A percentile compares a stretch with the other conserved stretches of the same genome.
These are phyloP conservation scores for Trichophyton mentagrophytes DNA, from an alignment of 2,329 filamentous ascomycete species.

Conservation along the genomic window DNA sequence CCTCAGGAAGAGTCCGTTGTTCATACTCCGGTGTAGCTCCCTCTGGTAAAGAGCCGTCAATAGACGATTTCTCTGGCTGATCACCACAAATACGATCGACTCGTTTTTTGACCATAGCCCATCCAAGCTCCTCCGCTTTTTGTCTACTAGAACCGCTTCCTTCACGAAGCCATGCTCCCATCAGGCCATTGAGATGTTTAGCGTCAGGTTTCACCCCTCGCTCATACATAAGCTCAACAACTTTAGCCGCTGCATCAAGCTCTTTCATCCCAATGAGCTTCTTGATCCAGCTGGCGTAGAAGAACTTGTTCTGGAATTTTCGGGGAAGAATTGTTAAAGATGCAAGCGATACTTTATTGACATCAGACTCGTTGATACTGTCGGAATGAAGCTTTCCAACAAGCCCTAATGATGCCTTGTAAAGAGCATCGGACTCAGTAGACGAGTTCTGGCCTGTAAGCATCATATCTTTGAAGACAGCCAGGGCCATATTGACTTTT, in stretches of 20 bases:
- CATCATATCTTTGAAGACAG: constrained; percentile 85
- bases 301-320: constrained; percentile 56
- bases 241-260: constrained; percentile 56
- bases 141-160: constrained; percentile 42
- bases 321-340: constrained; percentile 42
- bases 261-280: constrained; percentile 62
- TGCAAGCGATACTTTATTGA: constrained; percentile 38
- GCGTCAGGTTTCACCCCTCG: constrained; percentile 55
- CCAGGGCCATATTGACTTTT: constrained; percentile 54
- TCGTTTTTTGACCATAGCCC: constrained; percentile 62
- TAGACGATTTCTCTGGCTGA: constrained; percentile 16
- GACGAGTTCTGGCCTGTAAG: constrained; percentile 40
- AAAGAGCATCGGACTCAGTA: constrained; percentile 36
- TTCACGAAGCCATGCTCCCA: constrained; percentile 63
- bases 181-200: constrained; percentile 68
- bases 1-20: constrained; percentile 39
- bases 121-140: constrained; percentile 56
- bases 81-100: constrained; percentile 46
- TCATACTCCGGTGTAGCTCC: constrained; percentile 28
- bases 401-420: constrained; percentile 29
- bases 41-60: constrained; percentile 15
- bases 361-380: constrained; percentile 30
- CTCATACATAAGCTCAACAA: constrained; percentile 62
- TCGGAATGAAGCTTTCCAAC: constrained; percentile 30
- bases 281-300: constrained; percentile 82